Evolutionary conservation across 495 filamentous ascomycete species (phyloP), one percentile per base, ranked within the genome.

Genomic region (Penicillium riverlandense): DNA sequence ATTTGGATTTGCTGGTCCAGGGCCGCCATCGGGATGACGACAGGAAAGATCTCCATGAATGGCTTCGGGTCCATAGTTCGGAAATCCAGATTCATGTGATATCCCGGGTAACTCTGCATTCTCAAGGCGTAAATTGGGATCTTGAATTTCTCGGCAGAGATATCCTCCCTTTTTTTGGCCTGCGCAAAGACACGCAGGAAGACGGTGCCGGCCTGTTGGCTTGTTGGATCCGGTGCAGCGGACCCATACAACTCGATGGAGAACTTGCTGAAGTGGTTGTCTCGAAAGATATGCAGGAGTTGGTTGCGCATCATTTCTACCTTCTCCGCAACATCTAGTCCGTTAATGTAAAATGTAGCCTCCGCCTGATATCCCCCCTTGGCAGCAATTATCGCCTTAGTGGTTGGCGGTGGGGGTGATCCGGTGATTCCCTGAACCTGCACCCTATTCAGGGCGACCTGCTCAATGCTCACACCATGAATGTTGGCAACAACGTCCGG

Each of bases 401-500:
- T 73, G 2, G 70, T 73, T 1, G 66, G 53, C 9, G 72, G 72
- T 27, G 72, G 70, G n/a, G 67, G 65, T 12, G 30, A 31, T 3
- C 69, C 70, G 33, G 42, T 61, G 13, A 68, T 49, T 7, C 70
- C 68, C 7, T 55, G 50, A 1, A 76, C 51, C 7, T 45, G 51
- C 4, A 75, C 69, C 3, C 66, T 50, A 40, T 73, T 51, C 30
- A 41, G 35, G 8, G 57, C 57, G 10, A 57, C 52, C 44, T 69
- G 44, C 30, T 58, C 52, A 8, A 77, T 57, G 3, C 44, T 33
- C 29, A 73, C 54, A 22, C 58, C 35, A 2, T 56, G 53, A 7
- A 77, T 41, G 28, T 66, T 40, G 8, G 71, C 73, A 11, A 51
- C 62, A 6, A 78, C 72, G 48, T 74, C 68, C 12, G 53, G 54